Percentiles rank a stretch among this genome's conserved stretches.
Evolutionary conservation across 2,329 filamentous ascomycete species (phyloP).

Genomic region (Davidsoniella eucalypti): DNA sequence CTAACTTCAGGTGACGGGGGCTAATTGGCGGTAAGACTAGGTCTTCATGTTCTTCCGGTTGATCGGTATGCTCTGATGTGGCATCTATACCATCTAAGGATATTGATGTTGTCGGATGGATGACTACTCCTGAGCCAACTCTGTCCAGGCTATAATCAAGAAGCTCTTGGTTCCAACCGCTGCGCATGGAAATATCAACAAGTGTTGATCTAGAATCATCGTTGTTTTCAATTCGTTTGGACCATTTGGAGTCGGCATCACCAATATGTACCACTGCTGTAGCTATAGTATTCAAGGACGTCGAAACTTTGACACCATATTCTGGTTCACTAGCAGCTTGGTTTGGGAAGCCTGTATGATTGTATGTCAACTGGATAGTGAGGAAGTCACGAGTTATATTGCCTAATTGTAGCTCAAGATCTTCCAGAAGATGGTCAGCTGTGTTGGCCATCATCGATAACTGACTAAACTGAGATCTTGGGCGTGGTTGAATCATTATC

Average conservation of each 20-base stretch:
- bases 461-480: neutral
- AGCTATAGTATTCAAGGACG: constrained; percentile 34
- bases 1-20: constrained; percentile 7
- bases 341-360: constrained; percentile 36
- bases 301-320: constrained; percentile 17
- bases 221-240: constrained; percentile 13
- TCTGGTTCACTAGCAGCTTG: constrained; percentile 2
- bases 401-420: constrained; percentile 41
- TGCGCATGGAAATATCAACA: constrained; percentile 8
- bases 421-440: constrained; percentile 40
- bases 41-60: neutral
- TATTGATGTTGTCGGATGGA: neutral
- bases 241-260: constrained; percentile 34
- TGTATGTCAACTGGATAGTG: constrained; percentile 34
- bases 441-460: constrained; percentile 3
- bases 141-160: constrained; percentile 6
- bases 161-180: constrained; percentile 10
- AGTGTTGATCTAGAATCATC: constrained; percentile 26
- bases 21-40: constrained; percentile 10
- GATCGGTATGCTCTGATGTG: neutral
- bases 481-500: constrained; percentile 16
- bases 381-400: constrained; percentile 32
- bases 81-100: neutral
- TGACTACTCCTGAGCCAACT: constrained; percentile 2
- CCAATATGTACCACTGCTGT: constrained; percentile 34